Conservation (phyloP, 176 grass and related monocot genomes). For the Alopecurus myosuroides region DNA sequence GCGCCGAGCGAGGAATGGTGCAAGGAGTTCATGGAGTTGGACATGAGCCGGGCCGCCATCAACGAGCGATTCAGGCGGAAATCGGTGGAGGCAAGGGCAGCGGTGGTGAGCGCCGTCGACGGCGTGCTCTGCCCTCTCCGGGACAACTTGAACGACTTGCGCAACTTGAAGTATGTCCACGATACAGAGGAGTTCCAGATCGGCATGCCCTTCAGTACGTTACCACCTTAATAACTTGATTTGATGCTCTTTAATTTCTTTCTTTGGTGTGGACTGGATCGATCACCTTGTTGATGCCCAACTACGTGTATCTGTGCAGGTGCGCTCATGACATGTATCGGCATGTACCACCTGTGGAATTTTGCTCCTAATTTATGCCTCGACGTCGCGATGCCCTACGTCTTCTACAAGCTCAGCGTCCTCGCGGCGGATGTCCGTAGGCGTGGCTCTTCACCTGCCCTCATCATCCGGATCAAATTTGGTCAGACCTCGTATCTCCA, state of each 20-base stretch:
- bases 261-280: neutral
- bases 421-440: neutral
- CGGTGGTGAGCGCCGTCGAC: too few species aligned
- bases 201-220: neutral
- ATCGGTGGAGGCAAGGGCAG: too few species aligned
- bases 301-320: neutral
- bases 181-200: too few species aligned
- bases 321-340: neutral
- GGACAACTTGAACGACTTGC: too few species aligned
- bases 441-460: too few species aligned
- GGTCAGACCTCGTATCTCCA: neutral
- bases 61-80: too few species aligned
- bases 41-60: too few species aligned
- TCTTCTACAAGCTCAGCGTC: neutral
- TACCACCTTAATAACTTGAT: too few species aligned
- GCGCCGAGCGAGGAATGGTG: too few species aligned
- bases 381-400: neutral
- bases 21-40: too few species aligned
- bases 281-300: neutral
- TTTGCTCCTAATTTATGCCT: neutral
- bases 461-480: neutral
- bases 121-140: too few species aligned
- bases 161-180: too few species aligned
- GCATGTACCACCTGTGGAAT: neutral
- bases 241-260: neutral